Percentiles rank a stretch among this genome's conserved stretches.
phyloP scores from a whole-genome alignment of 768 basidiomycete species.

The Boletus tomentosulus region DNA sequence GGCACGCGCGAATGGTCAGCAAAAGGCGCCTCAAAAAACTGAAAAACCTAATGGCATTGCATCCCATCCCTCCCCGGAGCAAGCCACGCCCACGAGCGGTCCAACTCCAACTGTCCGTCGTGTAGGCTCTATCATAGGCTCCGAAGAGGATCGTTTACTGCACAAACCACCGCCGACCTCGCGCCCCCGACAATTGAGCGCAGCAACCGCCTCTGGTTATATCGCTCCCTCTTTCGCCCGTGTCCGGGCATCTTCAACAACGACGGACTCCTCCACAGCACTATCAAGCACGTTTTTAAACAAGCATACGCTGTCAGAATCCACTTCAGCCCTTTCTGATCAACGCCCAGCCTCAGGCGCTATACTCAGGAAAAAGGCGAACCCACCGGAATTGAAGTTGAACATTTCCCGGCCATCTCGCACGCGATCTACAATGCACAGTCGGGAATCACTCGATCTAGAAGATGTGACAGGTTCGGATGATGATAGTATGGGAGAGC shows the following conservation, averaged over 20 bases:
- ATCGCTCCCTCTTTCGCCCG: constrained; percentile 25
- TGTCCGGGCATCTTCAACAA: constrained; percentile 31
- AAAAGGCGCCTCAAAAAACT: constrained; percentile 17
- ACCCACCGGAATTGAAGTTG: constrained; percentile 30
- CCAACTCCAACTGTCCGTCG: constrained; percentile 48
- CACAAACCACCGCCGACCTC: constrained; percentile 34
- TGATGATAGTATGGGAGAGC: constrained; percentile 42
- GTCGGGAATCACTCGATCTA: constrained; percentile 67
- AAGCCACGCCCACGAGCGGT: constrained; percentile 21
- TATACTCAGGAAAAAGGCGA: constrained; percentile 19
- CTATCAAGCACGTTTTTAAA: constrained; percentile 14
- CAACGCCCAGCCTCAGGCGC: constrained; percentile 22
- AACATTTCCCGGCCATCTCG: constrained; percentile 16
- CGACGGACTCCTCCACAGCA: constrained; percentile 25
- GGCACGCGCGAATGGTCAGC: constrained; percentile 34
- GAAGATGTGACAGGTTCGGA: constrained; percentile 73
- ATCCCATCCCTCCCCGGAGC: constrained; percentile 18
- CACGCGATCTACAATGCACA: constrained; percentile 49
- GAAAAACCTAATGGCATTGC: constrained; percentile 23
- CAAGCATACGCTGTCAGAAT: constrained; percentile 27
- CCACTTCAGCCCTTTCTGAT: constrained; percentile 29
- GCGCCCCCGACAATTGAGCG: constrained; percentile 45
- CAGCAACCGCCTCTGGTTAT: constrained; percentile 38
- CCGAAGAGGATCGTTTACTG: constrained; percentile 42
- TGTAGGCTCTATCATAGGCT: constrained; percentile 62